Evolutionary conservation across 306 rosid species (phyloP).

Genomic region (Castanea crenata): DNA sequence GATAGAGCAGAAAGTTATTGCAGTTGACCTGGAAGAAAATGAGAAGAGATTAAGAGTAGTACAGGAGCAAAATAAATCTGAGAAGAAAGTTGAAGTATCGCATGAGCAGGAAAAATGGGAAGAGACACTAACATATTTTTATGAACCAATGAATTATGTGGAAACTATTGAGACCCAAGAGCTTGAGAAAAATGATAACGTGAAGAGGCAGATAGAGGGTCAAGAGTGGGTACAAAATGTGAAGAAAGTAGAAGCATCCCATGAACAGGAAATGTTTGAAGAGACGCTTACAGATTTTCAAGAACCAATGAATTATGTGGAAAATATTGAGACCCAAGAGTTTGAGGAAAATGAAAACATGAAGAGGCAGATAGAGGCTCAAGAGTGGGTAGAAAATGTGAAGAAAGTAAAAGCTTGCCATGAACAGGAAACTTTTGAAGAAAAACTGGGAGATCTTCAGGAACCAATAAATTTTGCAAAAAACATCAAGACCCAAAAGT

Average conservation of each 20-base stretch:
- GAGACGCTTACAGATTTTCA: constrained; percentile 31
- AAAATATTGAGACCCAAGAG: constrained; percentile 22
- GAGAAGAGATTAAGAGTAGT: constrained; percentile 23
- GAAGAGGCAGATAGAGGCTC: constrained; percentile 26
- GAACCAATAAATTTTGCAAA: constrained; percentile 29
- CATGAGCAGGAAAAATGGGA: constrained; percentile 32
- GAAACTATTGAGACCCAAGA: constrained; percentile 17
- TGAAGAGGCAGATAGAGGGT: constrained; percentile 26
- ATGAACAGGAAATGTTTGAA: constrained; percentile 34
- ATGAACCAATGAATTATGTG: constrained; percentile 21
- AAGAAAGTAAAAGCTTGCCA: constrained; percentile 17
- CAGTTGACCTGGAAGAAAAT: constrained; percentile 25
- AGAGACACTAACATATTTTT: constrained; percentile 31
- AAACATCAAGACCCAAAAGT: constrained; percentile 21
- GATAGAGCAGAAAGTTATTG: constrained; percentile 21
- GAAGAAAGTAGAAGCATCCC: constrained; percentile 27
- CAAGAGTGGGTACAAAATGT: constrained; percentile 36
- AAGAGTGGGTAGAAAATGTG: constrained; percentile 32
- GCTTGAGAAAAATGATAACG: constrained; percentile 30
- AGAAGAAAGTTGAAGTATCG: constrained; percentile 26
- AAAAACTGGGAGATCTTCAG: constrained; percentile 30
- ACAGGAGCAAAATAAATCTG: constrained; percentile 30
- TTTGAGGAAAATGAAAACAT: constrained; percentile 15
- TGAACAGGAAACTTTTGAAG: constrained; percentile 36
- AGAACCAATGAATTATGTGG: constrained; percentile 30